These are phyloP conservation scores for Starmera quercuum DNA, from an alignment of 805 yeast species.

Conservation along the genomic window DNA sequence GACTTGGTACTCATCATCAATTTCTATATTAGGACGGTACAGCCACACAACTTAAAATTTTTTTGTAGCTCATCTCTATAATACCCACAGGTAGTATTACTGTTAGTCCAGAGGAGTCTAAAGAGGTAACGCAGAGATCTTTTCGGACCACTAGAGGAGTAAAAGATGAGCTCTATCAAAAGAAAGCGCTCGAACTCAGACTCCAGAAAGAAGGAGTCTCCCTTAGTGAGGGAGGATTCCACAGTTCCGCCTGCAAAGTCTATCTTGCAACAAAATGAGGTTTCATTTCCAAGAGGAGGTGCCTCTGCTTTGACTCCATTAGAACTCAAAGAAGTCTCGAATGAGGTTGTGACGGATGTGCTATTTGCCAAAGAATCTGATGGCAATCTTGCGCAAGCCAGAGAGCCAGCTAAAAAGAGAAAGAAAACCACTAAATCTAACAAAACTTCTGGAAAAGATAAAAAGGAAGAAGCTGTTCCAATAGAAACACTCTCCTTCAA, in stretches of 20 bases:
- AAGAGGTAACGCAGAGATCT: background rate
- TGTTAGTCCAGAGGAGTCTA: background rate
- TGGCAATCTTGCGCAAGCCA: constrained; percentile 5
- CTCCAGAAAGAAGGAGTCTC: constrained; percentile 28
- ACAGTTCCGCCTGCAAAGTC: constrained; percentile 29
- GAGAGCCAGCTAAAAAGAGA: constrained; percentile 31
- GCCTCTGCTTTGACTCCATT: constrained; percentile 76
- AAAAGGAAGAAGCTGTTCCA: constrained; percentile 26
- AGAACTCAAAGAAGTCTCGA: constrained; percentile 87
- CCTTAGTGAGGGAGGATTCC: constrained; percentile 31
- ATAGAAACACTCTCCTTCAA: constrained; percentile 59
- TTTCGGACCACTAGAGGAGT: background rate
- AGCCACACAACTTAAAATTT: constrained; percentile 9
- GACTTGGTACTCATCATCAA: constrained; percentile 12
- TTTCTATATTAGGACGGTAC: constrained; percentile 14
- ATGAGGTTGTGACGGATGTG: constrained; percentile 86
- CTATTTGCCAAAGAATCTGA: constrained; percentile 41
- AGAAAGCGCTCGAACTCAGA: constrained; percentile 41
- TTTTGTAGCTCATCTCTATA: constrained; percentile 1
- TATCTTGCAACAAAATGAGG: constrained; percentile 28
- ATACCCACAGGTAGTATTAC: no score
- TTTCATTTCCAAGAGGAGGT: constrained; percentile 92
- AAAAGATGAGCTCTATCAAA: constrained; percentile 25
- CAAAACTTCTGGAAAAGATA: constrained; percentile 20
- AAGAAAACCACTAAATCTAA: constrained; percentile 25